phyloP scores from a whole-genome alignment of 257 asterid species.

The Solanum arcanum region DNA sequence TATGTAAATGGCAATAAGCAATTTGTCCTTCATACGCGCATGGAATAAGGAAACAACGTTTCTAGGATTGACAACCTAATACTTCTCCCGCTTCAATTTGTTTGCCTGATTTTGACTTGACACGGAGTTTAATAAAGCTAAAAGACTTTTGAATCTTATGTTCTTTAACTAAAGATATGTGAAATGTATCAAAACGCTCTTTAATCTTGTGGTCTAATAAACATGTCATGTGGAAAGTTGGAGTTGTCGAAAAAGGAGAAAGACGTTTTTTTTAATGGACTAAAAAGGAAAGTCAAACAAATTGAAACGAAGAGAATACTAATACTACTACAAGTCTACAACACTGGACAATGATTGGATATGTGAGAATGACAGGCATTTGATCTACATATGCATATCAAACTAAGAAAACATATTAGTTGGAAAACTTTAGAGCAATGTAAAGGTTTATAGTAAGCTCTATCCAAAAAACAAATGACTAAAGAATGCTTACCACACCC shows the following conservation, averaged over 20 bases:
- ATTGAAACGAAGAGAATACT: neutral
- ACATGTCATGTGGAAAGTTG: neutral
- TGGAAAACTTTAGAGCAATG: neutral
- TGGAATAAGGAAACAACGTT: neutral
- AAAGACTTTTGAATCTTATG: neutral
- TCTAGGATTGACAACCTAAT: neutral
- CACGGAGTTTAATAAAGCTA: neutral
- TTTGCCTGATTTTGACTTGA: neutral
- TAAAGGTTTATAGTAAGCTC: neutral
- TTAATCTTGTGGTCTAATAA: neutral
- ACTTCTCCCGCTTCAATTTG: neutral
- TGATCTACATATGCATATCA: neutral
- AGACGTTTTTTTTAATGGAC: neutral
- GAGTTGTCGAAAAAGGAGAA: neutral
- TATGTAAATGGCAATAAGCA: neutral
- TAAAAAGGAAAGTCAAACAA: neutral
- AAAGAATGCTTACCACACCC: conserved; percentile 47
- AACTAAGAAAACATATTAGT: neutral
- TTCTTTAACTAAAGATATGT: neutral
- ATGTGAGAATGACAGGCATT: neutral
- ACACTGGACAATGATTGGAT: neutral
- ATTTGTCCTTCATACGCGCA: neutral
- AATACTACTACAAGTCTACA: neutral
- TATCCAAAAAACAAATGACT: neutral
- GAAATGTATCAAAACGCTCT: neutral